Evolutionary conservation across 148 eudicot species (phyloP).

Genomic region (Amaranthus hypochondriacus): DNA sequence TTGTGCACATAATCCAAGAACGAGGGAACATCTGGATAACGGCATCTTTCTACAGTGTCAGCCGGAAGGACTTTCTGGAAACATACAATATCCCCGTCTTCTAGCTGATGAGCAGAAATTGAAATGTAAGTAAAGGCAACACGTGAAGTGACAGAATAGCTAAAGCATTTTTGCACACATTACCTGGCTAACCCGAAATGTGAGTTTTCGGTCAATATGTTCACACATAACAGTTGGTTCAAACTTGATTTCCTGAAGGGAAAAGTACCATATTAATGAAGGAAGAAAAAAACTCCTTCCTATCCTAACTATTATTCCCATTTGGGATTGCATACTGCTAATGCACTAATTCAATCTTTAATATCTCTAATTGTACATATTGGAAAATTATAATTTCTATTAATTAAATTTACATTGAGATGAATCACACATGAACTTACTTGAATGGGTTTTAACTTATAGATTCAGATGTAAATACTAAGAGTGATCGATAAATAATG

Average conservation of each 20-base stretch:
- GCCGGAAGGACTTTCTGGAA: constrained; percentile 51
- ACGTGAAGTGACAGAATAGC: no score
- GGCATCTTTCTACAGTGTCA: constrained; percentile 41
- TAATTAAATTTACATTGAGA: no score
- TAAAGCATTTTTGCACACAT: not conserved
- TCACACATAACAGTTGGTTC: constrained; percentile 78
- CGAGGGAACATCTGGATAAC: constrained; percentile 62
- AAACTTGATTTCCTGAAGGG: constrained; percentile 66
- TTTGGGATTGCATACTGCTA: no score
- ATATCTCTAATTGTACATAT: no score
- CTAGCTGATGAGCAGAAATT: constrained; percentile 40
- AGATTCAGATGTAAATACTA: no score
- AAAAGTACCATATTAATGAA: not conserved
- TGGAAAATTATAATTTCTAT: no score
- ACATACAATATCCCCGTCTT: constrained; percentile 78
- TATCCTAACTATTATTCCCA: no score
- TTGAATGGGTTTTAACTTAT: no score
- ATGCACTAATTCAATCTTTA: no score
- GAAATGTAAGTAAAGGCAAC: not conserved
- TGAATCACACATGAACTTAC: no score
- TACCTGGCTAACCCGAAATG: constrained; percentile 65
- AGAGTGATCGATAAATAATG: no score
- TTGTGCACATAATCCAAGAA: constrained; percentile 70
- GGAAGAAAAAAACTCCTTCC: not conserved
- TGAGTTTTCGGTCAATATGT: constrained; percentile 48